Conservation (phyloP, 208 protist genomes). For the Leptomonas pyrrhocoris region DNA sequence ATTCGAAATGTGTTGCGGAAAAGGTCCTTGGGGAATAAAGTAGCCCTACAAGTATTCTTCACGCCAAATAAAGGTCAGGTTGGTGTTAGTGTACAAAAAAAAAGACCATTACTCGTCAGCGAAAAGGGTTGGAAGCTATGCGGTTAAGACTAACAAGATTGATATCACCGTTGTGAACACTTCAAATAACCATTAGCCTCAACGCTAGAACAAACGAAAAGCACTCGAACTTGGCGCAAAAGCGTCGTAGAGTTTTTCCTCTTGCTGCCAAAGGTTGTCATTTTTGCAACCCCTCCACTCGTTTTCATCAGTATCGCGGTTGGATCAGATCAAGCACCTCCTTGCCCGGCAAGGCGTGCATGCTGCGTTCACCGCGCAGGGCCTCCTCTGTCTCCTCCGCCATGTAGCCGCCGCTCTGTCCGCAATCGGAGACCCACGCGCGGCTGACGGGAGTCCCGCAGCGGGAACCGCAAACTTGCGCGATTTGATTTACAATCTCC, state of each 20-base stretch:
- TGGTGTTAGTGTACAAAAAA: too few relatives aligned
- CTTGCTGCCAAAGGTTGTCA: background rate
- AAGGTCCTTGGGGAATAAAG: too few relatives aligned
- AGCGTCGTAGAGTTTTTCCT: background rate
- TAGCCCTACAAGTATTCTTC: too few relatives aligned
- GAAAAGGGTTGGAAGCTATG: too few relatives aligned
- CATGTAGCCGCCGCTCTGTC: conserved; percentile 81
- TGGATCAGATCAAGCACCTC: conserved; percentile 83
- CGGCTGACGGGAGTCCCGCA: conserved; percentile 87
- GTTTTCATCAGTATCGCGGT: conserved; percentile 58
- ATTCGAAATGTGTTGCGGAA: too few relatives aligned
- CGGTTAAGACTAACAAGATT: too few relatives aligned
- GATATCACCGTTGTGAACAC: conserved; percentile 5
- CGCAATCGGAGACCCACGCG: conserved; percentile 88
- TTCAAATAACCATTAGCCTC: background rate
- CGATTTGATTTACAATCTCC: conserved; percentile 76
- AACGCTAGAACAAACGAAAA: background rate
- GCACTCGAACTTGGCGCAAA: background rate
- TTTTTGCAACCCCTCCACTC: background rate
- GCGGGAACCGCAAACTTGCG: conserved; percentile 66
- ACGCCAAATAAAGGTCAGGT: too few relatives aligned
- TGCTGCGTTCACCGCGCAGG: conserved; percentile 53
- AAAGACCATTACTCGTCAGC: too few relatives aligned
- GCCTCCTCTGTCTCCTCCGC: conserved; percentile 61
- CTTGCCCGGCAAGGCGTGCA: conserved; percentile 70